phyloP scores from a whole-genome alignment of 169 alveolate genomes.

The Plasmodium relictum region DNA sequence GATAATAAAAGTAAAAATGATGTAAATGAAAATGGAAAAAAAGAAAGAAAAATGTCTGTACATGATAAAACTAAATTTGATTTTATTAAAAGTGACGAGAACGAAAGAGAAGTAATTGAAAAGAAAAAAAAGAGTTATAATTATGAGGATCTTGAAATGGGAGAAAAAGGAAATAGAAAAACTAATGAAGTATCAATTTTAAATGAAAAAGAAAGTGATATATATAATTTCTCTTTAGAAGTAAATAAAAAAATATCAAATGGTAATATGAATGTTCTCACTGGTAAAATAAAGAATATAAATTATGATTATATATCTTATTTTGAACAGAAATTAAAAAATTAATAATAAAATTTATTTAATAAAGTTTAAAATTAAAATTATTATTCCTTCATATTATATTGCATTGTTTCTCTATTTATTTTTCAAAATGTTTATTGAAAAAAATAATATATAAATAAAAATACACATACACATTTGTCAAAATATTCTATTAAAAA shows the following conservation, averaged over 20 bases:
- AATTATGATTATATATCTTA: conserved; percentile 66
- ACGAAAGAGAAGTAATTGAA: background rate
- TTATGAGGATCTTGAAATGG: background rate
- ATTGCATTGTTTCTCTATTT: background rate
- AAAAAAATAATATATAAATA: too few species aligned
- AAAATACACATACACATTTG: too few species aligned
- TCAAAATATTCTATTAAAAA: too few species aligned
- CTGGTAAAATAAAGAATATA: conserved; percentile 44
- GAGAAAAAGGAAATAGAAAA: conserved; percentile 2
- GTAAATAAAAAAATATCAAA: conserved; percentile 36
- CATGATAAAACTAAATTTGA: conserved; percentile 13
- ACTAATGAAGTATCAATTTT: background rate
- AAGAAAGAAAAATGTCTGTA: background rate
- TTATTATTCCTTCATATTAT: background rate
- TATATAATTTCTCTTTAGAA: conserved; percentile 36
- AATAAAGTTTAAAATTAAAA: too few species aligned
- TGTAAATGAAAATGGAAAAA: background rate
- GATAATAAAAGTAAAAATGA: background rate
- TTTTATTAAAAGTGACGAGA: background rate
- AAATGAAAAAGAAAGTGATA: conserved; percentile 26
- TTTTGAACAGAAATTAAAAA: conserved; percentile 58
- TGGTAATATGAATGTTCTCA: conserved; percentile 33
- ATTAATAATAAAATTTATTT: conserved; percentile 1
- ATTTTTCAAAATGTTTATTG: too few species aligned
- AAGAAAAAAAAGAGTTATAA: background rate